Evolutionary conservation across 371 early-diverging fungal genomes (phyloP), one percentile per base, ranked within the genome.

Genomic region (Haplosporangium sp.): DNA sequence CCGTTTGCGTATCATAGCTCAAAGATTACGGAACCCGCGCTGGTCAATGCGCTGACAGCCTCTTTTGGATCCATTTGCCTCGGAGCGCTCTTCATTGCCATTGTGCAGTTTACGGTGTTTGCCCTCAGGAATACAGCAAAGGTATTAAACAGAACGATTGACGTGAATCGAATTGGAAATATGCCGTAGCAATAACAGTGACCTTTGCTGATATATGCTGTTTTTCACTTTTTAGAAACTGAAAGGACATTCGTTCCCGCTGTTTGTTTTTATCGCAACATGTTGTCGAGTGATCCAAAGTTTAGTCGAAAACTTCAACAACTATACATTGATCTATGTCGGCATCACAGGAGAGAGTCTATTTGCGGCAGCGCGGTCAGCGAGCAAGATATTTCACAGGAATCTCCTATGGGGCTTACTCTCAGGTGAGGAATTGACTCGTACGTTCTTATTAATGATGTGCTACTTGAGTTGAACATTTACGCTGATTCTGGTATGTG

Each of bases 261-360:
- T 82, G 18, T 64, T 77, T 36, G 66, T 57, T 5, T 55, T 73
- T 38, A 23, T 83, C 14, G 63, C 65, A 6, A 60, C 69, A 5
- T 66, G 65, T 42, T 69, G 67, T 42, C 55, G 60, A 16, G 43
- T 73, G 18, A 60, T 90, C 46, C 87, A 88, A 47, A 82, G 80
- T 4, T 56, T 91, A 9, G 73, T 90, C 16, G 89, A 87, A 47
- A 84, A 84, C 29, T 82, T 94, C 61, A 89, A 90, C 65, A 85
- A 91, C 65, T 93, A 93, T 74, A 87, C 92, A 8, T 82, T 94
- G 36, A 86, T 91, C 53, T 85, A 90, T 68, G 85, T 87, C 29
- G 93, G 93, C 1, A 89, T 94, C 53, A 91, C 91, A 12, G 92
- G 93, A 2, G 87, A 88, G 59, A 81, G 85, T 38, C 86, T 92